Percentiles rank a stretch among this genome's conserved stretches.
phyloP scores from a whole-genome alignment of 345 rosid genomes.

The Syzygium aqueum region DNA sequence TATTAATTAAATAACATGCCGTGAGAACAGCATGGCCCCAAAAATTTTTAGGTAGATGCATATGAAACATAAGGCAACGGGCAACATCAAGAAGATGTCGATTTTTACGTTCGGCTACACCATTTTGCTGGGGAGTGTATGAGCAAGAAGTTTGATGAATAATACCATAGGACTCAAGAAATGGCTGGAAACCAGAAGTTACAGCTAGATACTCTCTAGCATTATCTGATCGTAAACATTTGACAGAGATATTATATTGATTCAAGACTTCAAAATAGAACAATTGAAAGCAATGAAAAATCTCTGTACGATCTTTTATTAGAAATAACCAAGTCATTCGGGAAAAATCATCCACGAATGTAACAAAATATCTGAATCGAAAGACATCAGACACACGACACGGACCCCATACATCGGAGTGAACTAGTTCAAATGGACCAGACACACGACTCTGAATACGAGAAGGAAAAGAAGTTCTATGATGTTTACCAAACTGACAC shows the following conservation, averaged over 20 bases:
- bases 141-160: background rate
- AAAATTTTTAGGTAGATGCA: background rate
- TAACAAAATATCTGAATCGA: background rate
- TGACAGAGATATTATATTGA: too few relatives aligned
- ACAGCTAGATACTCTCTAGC: background rate
- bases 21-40: background rate
- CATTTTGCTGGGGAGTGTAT: background rate
- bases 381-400: too few relatives aligned
- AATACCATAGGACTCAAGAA: background rate
- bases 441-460: background rate
- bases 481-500: background rate
- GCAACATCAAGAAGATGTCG: background rate
- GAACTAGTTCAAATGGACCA: background rate
- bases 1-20: background rate
- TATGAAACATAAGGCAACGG: background rate
- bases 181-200: background rate
- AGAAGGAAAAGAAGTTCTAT: background rate
- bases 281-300: background rate
- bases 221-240: too few relatives aligned
- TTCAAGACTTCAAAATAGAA: background rate
- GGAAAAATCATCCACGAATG: background rate
- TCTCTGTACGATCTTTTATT: background rate
- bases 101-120: background rate
- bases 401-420: background rate
- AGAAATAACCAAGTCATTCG: background rate